Base-by-base conservation (phyloP, 176 grass and related monocot genomes). In the Zea mays region DNA sequence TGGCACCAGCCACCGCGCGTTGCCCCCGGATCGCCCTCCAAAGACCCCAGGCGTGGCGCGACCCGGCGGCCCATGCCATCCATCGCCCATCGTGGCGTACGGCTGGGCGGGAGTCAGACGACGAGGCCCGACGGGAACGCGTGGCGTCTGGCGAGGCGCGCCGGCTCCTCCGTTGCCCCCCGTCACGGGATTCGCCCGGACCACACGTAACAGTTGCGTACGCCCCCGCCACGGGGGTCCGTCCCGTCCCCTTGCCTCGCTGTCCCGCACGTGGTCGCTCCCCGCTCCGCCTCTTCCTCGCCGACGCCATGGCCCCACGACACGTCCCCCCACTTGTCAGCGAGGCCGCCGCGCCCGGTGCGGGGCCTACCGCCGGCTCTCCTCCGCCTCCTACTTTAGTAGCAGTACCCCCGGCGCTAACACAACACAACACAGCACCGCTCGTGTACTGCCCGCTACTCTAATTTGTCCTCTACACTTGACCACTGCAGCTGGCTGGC, bases 261-360 rank as follows among this genome's bases (percentile, higher is more conserved):
- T 93, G 91, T 81, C 87, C 81, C 79, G 73, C 91, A 93, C 88
- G 88, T 84, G 88, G 85, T 73, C 46, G 35, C 51, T 3, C 35
- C 35, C 75, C 21, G 19, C 86, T 71, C 61, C 74, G 59, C 67
- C 59, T 69, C 71, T 64, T 57, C 34, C 59, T 82, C 69, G 6
- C 78, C 79, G 73, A 72, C 48, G 20, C 39, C 2, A 4, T 17
- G 77, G 54, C 70, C 84, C 60, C 39, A 17, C n/a, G 17, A 10
- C 2, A 1, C 4, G 13, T 13, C 4, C 2, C 6, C 64, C 81
- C 54, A 62, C 70, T 20, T 35, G 46, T 70, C 76, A 71, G 69
- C 2, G 62, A 68, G 40, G 14, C 66, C 6, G 65, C 39, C 59
- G 8, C 74, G 61, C 2, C 33, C 42, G 0, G 35, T 10, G 36